Evolutionary conservation across 495 filamentous ascomycete species (phyloP), one percentile per base, ranked within the genome.

Genomic region (Neurospora terricola): DNA sequence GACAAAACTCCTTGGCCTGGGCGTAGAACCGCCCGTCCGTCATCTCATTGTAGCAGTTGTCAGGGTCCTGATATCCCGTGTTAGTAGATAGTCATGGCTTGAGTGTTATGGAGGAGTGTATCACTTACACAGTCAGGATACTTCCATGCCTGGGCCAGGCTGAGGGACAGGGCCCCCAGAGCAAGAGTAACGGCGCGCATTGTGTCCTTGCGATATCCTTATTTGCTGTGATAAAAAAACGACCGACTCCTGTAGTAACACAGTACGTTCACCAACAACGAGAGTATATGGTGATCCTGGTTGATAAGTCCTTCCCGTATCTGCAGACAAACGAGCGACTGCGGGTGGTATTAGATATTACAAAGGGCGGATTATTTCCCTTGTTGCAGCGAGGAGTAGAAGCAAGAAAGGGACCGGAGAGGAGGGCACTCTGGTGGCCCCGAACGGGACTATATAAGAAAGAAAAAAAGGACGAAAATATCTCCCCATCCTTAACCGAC

Each of bases 31-130:
- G 74, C 7, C 10, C 36, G 39, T 81, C 78, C 62, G 75, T 74
- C 73, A 82, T 43, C n/a, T 81, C 73, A 43, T 72, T 73, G 71
- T 78, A 81, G 76, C 81, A 82, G 76, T 78, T 78, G 70, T 81
- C 78, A 12, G 72, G 59, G 9, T 81, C 78, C 78, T 80, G 59
- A 18, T 30, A 40, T 27, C 8, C 30, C 16, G 1, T 27, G 74
- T 76, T 34, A 76, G 76, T 70, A 4, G 23, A 27, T 70, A 12
- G 14, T 40, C n/a, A 43, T 5, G 38, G 12, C 30, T n/a, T 5
- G 23, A 30, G 10, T 6, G 38, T 16, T n/a, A 43, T 36, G 9
- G 18, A 39, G 39, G 70, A 7, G 38, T 23, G 43, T 48, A 14
- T 18, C 34, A 77, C 78, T 40, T 77, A 82, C 79, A 72, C 78